A percentile compares a stretch with the other conserved stretches of the same genome.
Conservation (phyloP, 306 rosid genomes). For the Begonia peltatifolia region DNA sequence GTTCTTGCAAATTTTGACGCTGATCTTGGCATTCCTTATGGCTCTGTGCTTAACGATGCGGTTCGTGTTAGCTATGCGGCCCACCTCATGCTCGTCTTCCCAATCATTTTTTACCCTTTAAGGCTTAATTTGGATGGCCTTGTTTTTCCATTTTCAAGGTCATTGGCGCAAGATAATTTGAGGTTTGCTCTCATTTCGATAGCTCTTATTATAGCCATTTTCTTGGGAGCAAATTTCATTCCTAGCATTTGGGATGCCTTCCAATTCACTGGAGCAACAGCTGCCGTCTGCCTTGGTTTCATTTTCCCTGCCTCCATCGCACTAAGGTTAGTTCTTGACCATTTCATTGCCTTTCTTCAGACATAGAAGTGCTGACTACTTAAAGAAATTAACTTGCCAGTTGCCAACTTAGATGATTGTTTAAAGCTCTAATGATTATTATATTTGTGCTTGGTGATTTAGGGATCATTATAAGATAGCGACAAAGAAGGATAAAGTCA, state of each 20-base stretch:
- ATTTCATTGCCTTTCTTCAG: not conserved
- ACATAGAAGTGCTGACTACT: too few species aligned
- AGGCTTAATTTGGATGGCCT: constrained; percentile 30
- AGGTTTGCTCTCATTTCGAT: constrained; percentile 18
- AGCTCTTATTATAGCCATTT: constrained; percentile 13
- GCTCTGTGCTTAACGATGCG: constrained; percentile 16
- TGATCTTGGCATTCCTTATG: constrained; percentile 19
- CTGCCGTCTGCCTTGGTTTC: constrained; percentile 31
- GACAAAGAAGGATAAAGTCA: constrained; percentile 24
- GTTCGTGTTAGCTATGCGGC: constrained; percentile 20
- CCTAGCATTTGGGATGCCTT: constrained; percentile 42
- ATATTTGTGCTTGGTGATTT: not conserved
- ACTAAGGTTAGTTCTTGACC: constrained; percentile 13
- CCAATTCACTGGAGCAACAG: constrained; percentile 33
- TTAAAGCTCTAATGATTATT: too few species aligned
- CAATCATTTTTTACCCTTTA: constrained; percentile 23
- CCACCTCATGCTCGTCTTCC: constrained; percentile 24
- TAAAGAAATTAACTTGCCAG: too few species aligned
- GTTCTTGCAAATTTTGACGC: constrained; percentile 32
- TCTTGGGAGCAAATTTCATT: constrained; percentile 33
- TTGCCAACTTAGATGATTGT: too few species aligned
- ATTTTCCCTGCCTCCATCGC: constrained; percentile 33
- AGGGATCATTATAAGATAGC: constrained; percentile 27
- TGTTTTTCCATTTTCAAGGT: constrained; percentile 20
- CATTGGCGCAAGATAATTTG: constrained; percentile 16